Evolutionary conservation across 225 moss, liverwort and hornwort species (phyloP), one percentile per base, ranked within the genome.

Genomic region (Polytrichum commune): DNA sequence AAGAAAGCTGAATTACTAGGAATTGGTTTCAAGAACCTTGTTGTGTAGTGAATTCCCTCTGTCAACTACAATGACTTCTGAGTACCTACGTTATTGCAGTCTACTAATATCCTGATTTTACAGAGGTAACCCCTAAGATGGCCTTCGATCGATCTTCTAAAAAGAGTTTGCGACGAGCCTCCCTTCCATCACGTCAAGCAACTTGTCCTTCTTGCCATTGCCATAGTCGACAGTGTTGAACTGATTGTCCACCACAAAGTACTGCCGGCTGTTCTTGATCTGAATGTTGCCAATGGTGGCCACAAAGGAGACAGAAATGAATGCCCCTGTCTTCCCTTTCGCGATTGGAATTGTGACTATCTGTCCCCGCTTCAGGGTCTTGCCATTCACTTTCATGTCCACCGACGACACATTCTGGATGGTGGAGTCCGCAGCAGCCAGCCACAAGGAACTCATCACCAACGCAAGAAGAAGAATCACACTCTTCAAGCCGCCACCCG

Each of bases 161-260:
- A 68, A 55, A 3, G 53, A 53, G 27, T 68, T 68, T 8, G 68
- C 68, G 6, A 55, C 54, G 0, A 68, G 3, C 10, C 10, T 68
- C 27, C 13, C 54, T 68, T 68, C 53, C 54, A 68, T 18, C 54
- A 68, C 25, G 26, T 68, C 68, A 46, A 68, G 25, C 33, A 16
- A 18, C 68, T 55, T 54, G 25, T 55, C 25, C 16, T 53, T 54
- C 16, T 68, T 68, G 68, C 68, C 68, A 16, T 68, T 13, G 5
- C 68, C 68, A 26, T 25, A 68, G 19, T 68, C 54, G 9, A 68
- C 68, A 10, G 68, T 68, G 19, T 68, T 68, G 68, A 55, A 55
- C 23, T 68, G 68, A 26, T 55, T 68, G 27, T 68, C 68, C 54
- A 68, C 68, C 46, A 68, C 68, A 54, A 68, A 68, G 54, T 9